A percentile compares a stretch with the other conserved stretches of the same genome.
Evolutionary conservation across 495 filamentous ascomycete genomes (phyloP).

Genomic region (Penicillium antarcticum): DNA sequence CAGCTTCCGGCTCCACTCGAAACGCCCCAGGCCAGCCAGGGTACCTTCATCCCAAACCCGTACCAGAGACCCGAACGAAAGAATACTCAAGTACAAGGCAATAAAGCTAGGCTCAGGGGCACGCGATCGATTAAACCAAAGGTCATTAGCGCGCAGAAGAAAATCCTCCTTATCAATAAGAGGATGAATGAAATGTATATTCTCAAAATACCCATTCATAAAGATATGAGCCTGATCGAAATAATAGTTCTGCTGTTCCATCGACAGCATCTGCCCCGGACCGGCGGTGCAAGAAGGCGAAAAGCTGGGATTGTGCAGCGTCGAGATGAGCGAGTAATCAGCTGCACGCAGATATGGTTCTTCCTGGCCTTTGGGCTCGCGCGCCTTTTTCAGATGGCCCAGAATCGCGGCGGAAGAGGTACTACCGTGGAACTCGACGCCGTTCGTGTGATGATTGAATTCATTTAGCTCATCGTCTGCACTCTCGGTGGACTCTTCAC

Average conservation of each 20-base stretch:
- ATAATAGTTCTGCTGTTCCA: constrained; percentile 35
- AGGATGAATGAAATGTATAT: constrained; percentile 41
- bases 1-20: constrained; percentile 44
- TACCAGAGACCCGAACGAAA: constrained; percentile 37
- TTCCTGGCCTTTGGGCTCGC: constrained; percentile 20
- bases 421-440: constrained; percentile 39
- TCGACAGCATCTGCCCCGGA: constrained; percentile 17
- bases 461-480: constrained; percentile 34
- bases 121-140: constrained; percentile 33
- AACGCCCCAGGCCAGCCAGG: constrained; percentile 34
- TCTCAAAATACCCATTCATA: constrained; percentile 44
- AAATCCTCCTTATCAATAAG: constrained; percentile 42
- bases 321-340: constrained; percentile 35
- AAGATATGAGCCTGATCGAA: constrained; percentile 41
- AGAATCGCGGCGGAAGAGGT: constrained; percentile 36
- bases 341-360: constrained; percentile 4
- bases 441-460: constrained; percentile 38
- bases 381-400: constrained; percentile 31
- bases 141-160: constrained; percentile 30
- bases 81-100: constrained; percentile 37
- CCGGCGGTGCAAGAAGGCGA: constrained; percentile 27
- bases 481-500: constrained; percentile 26
- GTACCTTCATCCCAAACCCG: constrained; percentile 38
- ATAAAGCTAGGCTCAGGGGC: constrained; percentile 37
- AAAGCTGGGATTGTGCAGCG: constrained; percentile 38